Evolutionary conservation across 352 stramenopile species (phyloP).

Genomic region (Globisporangium polare): DNA sequence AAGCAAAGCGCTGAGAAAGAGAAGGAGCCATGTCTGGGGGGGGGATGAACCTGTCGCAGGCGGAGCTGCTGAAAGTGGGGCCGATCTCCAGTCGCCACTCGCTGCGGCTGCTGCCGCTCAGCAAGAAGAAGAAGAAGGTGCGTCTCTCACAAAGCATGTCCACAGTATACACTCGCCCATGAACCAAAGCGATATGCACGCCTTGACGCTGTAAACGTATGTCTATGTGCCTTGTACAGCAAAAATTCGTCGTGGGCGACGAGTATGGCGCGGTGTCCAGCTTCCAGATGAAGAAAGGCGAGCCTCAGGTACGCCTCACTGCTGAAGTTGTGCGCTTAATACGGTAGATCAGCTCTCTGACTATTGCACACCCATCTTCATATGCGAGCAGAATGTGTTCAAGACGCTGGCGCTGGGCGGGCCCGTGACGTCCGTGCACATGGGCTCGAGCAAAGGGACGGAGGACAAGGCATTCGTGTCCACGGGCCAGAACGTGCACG

Average conservation of each 20-base stretch:
- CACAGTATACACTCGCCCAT: background rate
- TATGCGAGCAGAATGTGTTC: slow-evolving; percentile 42
- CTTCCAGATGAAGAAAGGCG: slow-evolving; percentile 85
- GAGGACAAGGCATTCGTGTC: slow-evolving; percentile 73
- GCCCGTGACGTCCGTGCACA: slow-evolving; percentile 59
- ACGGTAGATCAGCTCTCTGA: no score
- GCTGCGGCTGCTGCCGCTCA: slow-evolving; percentile 71
- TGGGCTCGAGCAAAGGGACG: slow-evolving; percentile 66
- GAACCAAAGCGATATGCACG: no score
- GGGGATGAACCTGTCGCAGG: slow-evolving; percentile 54
- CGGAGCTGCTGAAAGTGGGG: slow-evolving; percentile 79
- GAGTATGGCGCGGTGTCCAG: slow-evolving; percentile 76
- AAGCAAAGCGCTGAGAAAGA: background rate
- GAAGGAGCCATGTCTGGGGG: slow-evolving; percentile 34
- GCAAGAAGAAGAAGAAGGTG: slow-evolving; percentile 87
- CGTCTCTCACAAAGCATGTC: background rate
- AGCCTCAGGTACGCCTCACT: slow-evolving; percentile 41
- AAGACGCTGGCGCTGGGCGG: slow-evolving; percentile 55
- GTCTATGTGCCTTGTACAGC: slow-evolving; percentile 26
- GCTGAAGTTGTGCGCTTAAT: no score
- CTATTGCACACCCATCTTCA: background rate
- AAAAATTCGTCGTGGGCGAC: slow-evolving; percentile 87
- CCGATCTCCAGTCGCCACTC: slow-evolving; percentile 73
- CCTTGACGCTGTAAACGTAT: background rate
- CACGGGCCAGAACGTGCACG: slow-evolving; percentile 64